phyloP scores from a whole-genome alignment of 495 filamentous ascomycete species.

The Daldinia caldariorum region DNA sequence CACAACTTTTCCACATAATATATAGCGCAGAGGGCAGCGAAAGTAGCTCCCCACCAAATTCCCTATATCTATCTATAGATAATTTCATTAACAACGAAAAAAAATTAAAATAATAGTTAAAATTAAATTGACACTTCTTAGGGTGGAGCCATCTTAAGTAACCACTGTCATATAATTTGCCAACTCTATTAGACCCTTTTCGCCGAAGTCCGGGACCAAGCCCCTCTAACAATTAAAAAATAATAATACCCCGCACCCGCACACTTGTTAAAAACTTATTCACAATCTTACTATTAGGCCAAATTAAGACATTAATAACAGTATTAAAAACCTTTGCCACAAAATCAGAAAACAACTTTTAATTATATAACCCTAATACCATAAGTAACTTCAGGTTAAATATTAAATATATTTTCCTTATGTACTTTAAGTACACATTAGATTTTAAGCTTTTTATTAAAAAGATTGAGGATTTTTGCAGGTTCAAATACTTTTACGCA shows the following conservation, averaged over 20 bases:
- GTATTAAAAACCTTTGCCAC: too few species aligned
- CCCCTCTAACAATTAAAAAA: too few species aligned
- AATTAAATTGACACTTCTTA: not conserved
- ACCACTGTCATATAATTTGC: not conserved
- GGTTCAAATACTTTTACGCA: not conserved
- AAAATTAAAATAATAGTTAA: constrained; percentile 1
- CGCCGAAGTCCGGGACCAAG: too few species aligned
- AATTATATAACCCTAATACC: not conserved
- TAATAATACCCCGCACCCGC: too few species aligned
- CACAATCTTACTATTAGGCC: too few species aligned
- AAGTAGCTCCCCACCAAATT: not conserved
- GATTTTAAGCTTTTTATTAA: not conserved
- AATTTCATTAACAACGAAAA: not conserved
- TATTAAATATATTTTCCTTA: not conserved
- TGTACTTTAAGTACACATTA: too few species aligned
- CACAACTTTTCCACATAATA: too few species aligned
- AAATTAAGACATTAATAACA: too few species aligned
- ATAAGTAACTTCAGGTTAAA: not conserved
- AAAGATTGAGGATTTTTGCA: not conserved
- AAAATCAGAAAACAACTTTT: not conserved
- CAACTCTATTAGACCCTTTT: too few species aligned
- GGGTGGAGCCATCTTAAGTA: not conserved
- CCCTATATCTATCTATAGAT: not conserved
- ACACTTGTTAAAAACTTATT: too few species aligned
- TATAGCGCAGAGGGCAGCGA: not conserved